These are phyloP conservation scores for Boletus eberwhitei DNA, from an alignment of 768 basidiomycete species.

Conservation along the genomic window DNA sequence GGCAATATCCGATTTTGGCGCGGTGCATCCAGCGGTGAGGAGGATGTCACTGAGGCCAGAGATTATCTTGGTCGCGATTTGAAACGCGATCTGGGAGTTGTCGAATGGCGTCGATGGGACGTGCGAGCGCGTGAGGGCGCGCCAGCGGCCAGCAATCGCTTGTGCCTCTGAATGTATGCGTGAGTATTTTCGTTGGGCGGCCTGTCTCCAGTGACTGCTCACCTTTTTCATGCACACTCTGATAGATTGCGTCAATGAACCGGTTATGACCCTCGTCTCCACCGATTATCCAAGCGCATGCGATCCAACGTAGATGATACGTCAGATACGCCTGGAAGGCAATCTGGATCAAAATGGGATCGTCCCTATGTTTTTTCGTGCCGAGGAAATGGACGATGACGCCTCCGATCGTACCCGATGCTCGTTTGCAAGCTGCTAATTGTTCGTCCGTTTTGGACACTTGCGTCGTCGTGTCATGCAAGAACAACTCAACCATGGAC, in stretches of 20 bases:
- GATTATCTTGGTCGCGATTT: slow-evolving; percentile 24
- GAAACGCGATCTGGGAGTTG: slow-evolving; percentile 20
- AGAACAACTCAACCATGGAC: slow-evolving; percentile 42
- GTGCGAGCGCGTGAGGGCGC: slow-evolving; percentile 38
- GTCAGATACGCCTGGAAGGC: slow-evolving; percentile 33
- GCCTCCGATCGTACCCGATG: slow-evolving; percentile 19
- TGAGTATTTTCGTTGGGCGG: neutral
- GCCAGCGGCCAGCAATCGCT: slow-evolving; percentile 44
- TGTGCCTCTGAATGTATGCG: slow-evolving; percentile 36
- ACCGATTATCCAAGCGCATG: slow-evolving; percentile 28
- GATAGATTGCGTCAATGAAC: slow-evolving; percentile 32
- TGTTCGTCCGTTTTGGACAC: slow-evolving; percentile 22
- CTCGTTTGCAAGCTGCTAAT: slow-evolving; percentile 21
- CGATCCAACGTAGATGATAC: slow-evolving; percentile 28
- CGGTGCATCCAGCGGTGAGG: slow-evolving; percentile 26
- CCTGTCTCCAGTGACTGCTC: slow-evolving; percentile 4
- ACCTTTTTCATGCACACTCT: slow-evolving; percentile 36
- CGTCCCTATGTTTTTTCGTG: slow-evolving; percentile 29
- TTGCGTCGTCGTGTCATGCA: slow-evolving; percentile 14
- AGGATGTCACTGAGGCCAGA: slow-evolving; percentile 29
- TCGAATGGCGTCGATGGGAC: slow-evolving; percentile 24
- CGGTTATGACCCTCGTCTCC: slow-evolving; percentile 22
- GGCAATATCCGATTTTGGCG: slow-evolving; percentile 29
- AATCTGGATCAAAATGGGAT: slow-evolving; percentile 37
- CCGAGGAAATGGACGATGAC: slow-evolving; percentile 27